Evolutionary conservation across 345 rosid genomes (phyloP).

Genomic region (Salix caprea): DNA sequence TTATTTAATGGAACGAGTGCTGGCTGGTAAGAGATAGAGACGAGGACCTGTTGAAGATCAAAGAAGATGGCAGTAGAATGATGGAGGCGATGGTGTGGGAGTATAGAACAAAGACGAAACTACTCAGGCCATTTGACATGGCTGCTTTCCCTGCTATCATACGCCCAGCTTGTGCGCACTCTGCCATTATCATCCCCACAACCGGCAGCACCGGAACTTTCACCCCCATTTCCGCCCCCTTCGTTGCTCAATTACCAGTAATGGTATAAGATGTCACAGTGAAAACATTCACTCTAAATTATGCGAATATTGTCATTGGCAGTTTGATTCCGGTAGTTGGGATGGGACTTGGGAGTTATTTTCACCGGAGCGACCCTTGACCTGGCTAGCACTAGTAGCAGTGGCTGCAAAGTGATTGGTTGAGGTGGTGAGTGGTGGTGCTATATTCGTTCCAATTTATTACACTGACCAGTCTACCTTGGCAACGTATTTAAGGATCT

Average conservation of each 20-base stretch:
- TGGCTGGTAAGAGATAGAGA: neutral
- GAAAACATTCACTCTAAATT: neutral
- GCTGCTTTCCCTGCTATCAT: slow-evolving; percentile 43
- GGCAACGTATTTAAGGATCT: no score
- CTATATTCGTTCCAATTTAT: no score
- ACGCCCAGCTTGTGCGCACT: slow-evolving; percentile 27
- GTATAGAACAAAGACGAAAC: slow-evolving; percentile 42
- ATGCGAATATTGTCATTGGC: no score
- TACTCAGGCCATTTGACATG: slow-evolving; percentile 39
- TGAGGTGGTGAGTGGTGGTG: no score
- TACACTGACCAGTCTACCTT: no score
- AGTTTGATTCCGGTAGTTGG: no score
- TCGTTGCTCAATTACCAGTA: neutral
- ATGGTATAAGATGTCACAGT: neutral
- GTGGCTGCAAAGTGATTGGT: no score
- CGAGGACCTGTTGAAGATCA: slow-evolving; percentile 38
- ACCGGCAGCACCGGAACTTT: slow-evolving; percentile 5
- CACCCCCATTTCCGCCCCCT: neutral
- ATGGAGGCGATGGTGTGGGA: slow-evolving; percentile 35
- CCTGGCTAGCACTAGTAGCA: no score
- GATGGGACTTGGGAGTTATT: no score
- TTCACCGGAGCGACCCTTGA: no score
- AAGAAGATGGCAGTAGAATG: slow-evolving; percentile 43
- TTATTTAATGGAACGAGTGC: neutral
- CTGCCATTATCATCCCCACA: slow-evolving; percentile 42